These are phyloP conservation scores for Pseudogymnoascus sp. DNA, from an alignment of 2,329 filamentous ascomycete genomes.

Conservation along the genomic window DNA sequence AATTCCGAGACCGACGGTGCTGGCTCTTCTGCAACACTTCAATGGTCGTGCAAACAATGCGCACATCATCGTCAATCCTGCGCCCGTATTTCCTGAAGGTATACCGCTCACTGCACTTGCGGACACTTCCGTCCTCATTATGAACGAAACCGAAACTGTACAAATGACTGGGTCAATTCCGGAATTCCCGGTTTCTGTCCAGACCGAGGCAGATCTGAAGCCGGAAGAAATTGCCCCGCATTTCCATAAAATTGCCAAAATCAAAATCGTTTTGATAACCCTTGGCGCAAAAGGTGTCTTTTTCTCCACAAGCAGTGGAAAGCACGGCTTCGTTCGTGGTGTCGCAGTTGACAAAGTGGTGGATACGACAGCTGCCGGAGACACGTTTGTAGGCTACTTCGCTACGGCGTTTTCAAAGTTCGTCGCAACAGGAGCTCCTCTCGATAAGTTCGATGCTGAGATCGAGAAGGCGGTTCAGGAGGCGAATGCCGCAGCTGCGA, in stretches of 20 bases:
- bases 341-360: slow-evolving; percentile 14
- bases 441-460: slow-evolving; percentile 9
- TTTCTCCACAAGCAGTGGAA: slow-evolving; percentile 6
- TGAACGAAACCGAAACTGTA: slow-evolving; percentile 11
- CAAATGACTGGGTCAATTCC: slow-evolving; percentile 5
- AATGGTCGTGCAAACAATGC: background rate
- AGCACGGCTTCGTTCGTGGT: slow-evolving; percentile 7
- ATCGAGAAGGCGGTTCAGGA: slow-evolving; percentile 2
- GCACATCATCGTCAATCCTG: slow-evolving; percentile 11
- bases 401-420: slow-evolving; percentile 2
- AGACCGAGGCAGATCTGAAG: background rate
- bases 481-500: slow-evolving; percentile 9
- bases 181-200: background rate
- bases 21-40: slow-evolving; percentile 2
- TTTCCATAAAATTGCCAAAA: slow-evolving; percentile 7
- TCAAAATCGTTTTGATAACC: slow-evolving; percentile 13
- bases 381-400: slow-evolving; percentile 16
- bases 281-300: slow-evolving; percentile 15
- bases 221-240: background rate
- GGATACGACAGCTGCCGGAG: slow-evolving; percentile 17
- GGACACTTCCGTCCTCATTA: background rate
- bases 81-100: slow-evolving; percentile 11
- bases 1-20: background rate
- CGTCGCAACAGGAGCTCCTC: background rate
- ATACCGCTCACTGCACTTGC: background rate